A percentile compares a stretch with the other conserved stretches of the same genome.
These are phyloP conservation scores for Austroboletus olivaceoglutinosus DNA, from an alignment of 1,284 basidiomycete genomes.

Conservation along the genomic window DNA sequence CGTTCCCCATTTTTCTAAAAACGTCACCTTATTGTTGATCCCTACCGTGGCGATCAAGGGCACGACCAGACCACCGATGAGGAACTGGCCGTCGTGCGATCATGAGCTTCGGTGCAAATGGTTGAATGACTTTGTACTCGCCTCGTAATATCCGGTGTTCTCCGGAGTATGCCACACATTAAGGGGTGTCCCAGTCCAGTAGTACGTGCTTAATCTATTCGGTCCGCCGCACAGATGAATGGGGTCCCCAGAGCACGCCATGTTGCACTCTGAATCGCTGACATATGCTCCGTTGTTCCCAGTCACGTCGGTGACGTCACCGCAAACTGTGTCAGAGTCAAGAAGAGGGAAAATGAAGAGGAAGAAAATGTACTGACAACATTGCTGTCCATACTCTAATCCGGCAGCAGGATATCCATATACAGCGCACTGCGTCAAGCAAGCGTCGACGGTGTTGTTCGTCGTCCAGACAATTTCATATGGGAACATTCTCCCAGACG, in stretches of 20 bases:
- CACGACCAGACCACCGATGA: conserved; percentile 61
- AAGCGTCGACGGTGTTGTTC: conserved; percentile 62
- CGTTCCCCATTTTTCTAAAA: conserved; percentile 65
- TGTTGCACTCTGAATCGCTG: conserved; percentile 51
- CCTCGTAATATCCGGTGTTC: conserved; percentile 67
- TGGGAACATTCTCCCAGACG: conserved; percentile 46
- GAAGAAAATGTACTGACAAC: conserved; percentile 48
- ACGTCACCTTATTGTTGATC: conserved; percentile 73
- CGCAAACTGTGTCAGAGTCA: conserved; percentile 51
- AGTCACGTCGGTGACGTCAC: conserved; percentile 56
- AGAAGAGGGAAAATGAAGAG: neutral
- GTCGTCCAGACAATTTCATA: conserved; percentile 56
- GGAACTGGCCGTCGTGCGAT: conserved; percentile 41
- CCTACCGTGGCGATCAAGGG: conserved; percentile 72
- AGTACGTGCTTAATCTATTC: conserved; percentile 51
- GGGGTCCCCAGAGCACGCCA: conserved; percentile 66
- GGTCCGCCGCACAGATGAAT: conserved; percentile 62
- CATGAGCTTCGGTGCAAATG: neutral
- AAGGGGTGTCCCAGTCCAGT: conserved; percentile 53
- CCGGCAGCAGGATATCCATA: conserved; percentile 68
- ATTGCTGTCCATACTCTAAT: conserved; percentile 59
- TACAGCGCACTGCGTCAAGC: conserved; percentile 59
- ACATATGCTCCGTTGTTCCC: conserved; percentile 42
- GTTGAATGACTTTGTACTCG: conserved; percentile 27
- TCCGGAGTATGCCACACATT: conserved; percentile 61